Base-by-base conservation (phyloP, 805 yeast species). In the Starmerella floris region DNA sequence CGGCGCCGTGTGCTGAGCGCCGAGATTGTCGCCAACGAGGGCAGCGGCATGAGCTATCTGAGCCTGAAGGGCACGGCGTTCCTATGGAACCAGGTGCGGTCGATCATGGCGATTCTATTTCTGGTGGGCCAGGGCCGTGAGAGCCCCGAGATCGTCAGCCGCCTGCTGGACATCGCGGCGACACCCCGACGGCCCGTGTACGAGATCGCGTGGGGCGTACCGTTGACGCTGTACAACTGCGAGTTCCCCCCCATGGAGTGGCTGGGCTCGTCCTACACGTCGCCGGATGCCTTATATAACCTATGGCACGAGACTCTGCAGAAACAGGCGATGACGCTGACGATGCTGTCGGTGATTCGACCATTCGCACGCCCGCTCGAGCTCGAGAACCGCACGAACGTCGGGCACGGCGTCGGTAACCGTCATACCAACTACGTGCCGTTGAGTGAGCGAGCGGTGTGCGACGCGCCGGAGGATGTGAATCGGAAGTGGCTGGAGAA, bases 71-170 rank as follows among this genome's bases (percentile, higher is more conserved):
- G 98, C 0, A 67, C 82, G 1, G 98, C 97, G 8, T 91, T 91
- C 53, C 62, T 91, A 43, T 91, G 97, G 97, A 97, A 91, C 59
- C 98, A 91, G 61, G 98, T 91, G 17, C 72, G 98, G 44, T 85
- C 94, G 52, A 91, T 91, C 91, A 74, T 85, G 65, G 95, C 94
- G 0, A 66, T 81, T 10, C 59, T 91, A 43, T 74, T 91, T 41
- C 61, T 80, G 21, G 76, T 85, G 6, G 98, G 95, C 0, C 94
- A 85, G 59, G 66, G 66, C 15, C 67, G 73, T 19, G 98, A 91
- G 59, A 43, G 57, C 0, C 79, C 84, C 0, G 54, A 60, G 1
- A 60, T 84, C 0, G 66, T 91, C 1, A 59, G 60, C 11, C 69
- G 74, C 2, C 62, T 91, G 45, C 58, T 87, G 35, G 71, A 88